These are phyloP conservation scores for Pseudocercospora ulei DNA, from an alignment of 2,329 filamentous ascomycete genomes.

Conservation along the genomic window DNA sequence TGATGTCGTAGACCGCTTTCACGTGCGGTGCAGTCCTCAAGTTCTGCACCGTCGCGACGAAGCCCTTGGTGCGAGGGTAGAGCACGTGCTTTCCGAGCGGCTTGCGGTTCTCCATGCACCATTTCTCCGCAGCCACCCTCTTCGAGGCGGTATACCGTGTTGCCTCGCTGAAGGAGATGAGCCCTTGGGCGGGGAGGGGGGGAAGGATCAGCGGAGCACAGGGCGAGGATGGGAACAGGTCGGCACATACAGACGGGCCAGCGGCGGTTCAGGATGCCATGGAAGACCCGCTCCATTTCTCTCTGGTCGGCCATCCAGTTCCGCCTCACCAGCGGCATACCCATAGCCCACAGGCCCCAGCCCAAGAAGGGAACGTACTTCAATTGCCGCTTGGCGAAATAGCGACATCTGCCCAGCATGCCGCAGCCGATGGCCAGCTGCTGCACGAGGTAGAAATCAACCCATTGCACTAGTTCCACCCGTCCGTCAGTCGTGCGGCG, in stretches of 20 bases:
- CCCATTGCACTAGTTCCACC: constrained; percentile 43
- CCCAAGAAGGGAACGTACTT: constrained; percentile 52
- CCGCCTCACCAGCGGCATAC: constrained; percentile 54
- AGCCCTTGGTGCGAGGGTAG: constrained; percentile 53
- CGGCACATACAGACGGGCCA: constrained; percentile 52
- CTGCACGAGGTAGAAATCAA: constrained; percentile 57
- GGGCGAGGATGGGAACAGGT: too few relatives aligned
- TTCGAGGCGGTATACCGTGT: constrained; percentile 50
- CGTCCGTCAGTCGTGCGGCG: not conserved
- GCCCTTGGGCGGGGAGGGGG: constrained; percentile 36
- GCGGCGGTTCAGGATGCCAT: constrained; percentile 43
- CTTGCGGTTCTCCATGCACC: constrained; percentile 45
- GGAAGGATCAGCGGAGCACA: not conserved
- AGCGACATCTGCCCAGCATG: constrained; percentile 54
- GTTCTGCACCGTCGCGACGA: constrained; percentile 51
- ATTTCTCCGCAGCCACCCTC: constrained; percentile 43
- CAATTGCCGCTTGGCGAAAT: constrained; percentile 54
- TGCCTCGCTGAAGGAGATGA: constrained; percentile 56
- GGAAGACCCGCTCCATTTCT: constrained; percentile 51
- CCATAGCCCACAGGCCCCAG: constrained; percentile 56
- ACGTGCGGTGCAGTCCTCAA: constrained; percentile 36
- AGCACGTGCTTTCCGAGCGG: constrained; percentile 50
- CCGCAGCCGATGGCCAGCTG: constrained; percentile 45
- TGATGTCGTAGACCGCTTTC: constrained; percentile 36
- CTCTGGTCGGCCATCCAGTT: constrained; percentile 50